Base-by-base conservation (phyloP, 805 yeast genomes). In the Yueomyces sinensis region DNA sequence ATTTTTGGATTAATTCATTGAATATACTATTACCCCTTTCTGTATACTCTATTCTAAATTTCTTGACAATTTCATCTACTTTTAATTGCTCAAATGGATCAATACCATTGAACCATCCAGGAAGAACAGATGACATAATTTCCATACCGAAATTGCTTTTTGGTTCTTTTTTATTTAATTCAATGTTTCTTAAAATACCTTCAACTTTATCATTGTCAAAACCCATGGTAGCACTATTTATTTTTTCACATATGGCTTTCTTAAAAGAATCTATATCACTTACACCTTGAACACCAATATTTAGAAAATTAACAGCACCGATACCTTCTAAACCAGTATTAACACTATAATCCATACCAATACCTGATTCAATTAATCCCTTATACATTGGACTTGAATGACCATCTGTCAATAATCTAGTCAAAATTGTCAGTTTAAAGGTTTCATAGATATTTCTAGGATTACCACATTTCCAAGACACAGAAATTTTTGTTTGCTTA, bases 301-400 rank as follows among this genome's bases (percentile, higher is more conserved):
- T 80, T 51, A 89, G 79, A 35, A 86, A 64, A 38, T 82, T 73
- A 30, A 73, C 68, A 0, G 82, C 77, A 3, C 95, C 81, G 34
- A 82, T 74, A 2, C 81, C 68, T 39, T 89, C 96, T 36, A 83
- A 63, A 1, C 98, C 98, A 0, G 94, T 66, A 50, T 91, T 91
- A 4, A 84, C 81, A 1, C 89, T 63, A 50, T 77, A 91, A 43
- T 91, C 96, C 34, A 82, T 72, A 29, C 91, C 97, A 24, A 77
- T 51, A 1, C 89, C 91, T 1, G 80, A 59, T 54, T 91, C 98
- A 36, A 91, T 80, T 36, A 91, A 62, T n/a, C 72, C 72, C 55
- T 86, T 83, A 56, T 87, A 83, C 36, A 91, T 65, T 5, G 94
- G 89, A 5, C 97, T 79, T 11, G 91, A 80, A 50, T 89, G 97